Evolutionary conservation across 331 rosid species (phyloP).

Genomic region (Malus hybrid): DNA sequence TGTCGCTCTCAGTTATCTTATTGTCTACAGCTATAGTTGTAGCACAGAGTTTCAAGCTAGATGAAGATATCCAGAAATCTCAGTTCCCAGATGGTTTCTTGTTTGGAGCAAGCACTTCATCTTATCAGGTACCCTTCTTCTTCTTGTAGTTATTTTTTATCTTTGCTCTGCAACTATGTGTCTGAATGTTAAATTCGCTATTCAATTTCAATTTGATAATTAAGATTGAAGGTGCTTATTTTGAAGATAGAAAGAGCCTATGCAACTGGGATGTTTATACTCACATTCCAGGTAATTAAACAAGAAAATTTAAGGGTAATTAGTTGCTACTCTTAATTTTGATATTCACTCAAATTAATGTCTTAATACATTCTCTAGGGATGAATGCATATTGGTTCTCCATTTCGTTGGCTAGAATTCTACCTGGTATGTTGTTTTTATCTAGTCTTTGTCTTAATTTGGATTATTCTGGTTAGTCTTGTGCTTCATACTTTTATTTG

Average conservation of each 20-base stretch:
- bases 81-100: slow-evolving; percentile 46
- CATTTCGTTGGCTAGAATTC: neutral
- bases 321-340: neutral
- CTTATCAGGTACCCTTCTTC: slow-evolving; percentile 42
- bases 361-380: neutral
- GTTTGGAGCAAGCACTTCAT: slow-evolving; percentile 58
- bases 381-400: neutral
- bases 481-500: too few species aligned
- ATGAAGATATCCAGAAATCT: slow-evolving; percentile 24
- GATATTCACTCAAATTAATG: neutral
- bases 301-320: neutral
- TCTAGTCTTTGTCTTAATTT: neutral
- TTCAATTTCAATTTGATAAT: neutral
- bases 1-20: neutral
- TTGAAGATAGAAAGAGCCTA: slow-evolving; percentile 52
- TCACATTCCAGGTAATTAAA: slow-evolving; percentile 40
- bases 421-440: neutral
- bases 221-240: slow-evolving; percentile 52
- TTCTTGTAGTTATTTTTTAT: neutral
- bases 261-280: slow-evolving; percentile 52
- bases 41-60: slow-evolving; percentile 7
- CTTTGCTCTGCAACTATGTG: neutral
- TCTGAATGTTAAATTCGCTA: neutral
- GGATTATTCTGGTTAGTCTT: neutral
- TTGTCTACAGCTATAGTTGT: slow-evolving; percentile 2